phyloP scores from a whole-genome alignment of 2,329 filamentous ascomycete genomes.

The Coniochaeta pulveracea region DNA sequence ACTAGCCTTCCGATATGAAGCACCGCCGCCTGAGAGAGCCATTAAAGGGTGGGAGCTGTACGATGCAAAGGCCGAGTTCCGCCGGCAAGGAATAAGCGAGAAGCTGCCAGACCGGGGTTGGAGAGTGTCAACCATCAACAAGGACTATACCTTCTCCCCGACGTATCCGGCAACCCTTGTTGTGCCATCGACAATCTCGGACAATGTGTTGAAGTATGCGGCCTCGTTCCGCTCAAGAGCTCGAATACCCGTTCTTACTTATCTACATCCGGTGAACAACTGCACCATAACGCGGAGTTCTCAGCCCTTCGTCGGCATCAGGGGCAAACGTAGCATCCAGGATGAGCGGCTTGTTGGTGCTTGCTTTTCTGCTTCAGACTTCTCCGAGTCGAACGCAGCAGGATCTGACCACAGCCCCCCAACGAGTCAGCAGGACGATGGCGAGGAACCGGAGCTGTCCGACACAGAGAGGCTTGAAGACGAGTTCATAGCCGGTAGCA shows the following conservation, averaged over 20 bases:
- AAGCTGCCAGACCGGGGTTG: constrained; percentile 71
- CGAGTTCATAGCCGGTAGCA: constrained; percentile 46
- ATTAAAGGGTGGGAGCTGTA: constrained; percentile 78
- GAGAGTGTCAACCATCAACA: constrained; percentile 84
- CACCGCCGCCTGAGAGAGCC: constrained; percentile 59
- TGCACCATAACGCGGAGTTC: constrained; percentile 94
- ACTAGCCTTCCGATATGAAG: constrained; percentile 79
- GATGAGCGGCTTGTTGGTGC: constrained; percentile 89
- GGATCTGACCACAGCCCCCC: constrained; percentile 24
- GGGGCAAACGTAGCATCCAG: constrained; percentile 82
- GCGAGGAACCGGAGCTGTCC: constrained; percentile 36
- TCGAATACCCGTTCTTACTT: constrained; percentile 81
- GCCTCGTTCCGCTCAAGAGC: constrained; percentile 78
- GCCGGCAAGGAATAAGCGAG: constrained; percentile 74
- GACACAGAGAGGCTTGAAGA: constrained; percentile 60
- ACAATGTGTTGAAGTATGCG: constrained; percentile 92
- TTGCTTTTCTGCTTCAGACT: constrained; percentile 68
- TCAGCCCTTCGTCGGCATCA: constrained; percentile 79
- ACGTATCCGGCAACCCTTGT: constrained; percentile 82
- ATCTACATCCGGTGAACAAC: constrained; percentile 93
- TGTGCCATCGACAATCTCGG: constrained; percentile 85
- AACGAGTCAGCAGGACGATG: constrained; percentile 40
- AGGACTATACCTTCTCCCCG: constrained; percentile 80
- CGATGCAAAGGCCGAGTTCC: constrained; percentile 75
- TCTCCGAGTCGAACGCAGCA: constrained; percentile 21